Base-by-base conservation (phyloP, 768 basidiomycete species). In the Asterophora parasitica region DNA sequence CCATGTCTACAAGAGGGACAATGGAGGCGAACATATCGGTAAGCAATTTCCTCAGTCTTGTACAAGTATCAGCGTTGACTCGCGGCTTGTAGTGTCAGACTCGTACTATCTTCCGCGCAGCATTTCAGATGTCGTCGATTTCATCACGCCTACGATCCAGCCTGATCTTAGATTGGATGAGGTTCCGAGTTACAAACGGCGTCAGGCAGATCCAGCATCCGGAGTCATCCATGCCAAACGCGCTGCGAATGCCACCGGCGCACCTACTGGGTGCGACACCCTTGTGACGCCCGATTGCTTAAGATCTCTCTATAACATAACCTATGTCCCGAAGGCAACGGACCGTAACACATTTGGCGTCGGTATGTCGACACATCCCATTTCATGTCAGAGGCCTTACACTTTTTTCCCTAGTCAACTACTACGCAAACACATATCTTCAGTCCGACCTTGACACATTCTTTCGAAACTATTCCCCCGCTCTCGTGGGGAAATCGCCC, bases 371-470 rank as follows among this genome's bases (percentile, higher is more conserved):
- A 9, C 23, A 23, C 23, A 23, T 23, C 23, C 3, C 23, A 32
- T 27, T 15, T 20, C 36, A 31, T 30, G 17, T 20, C 30, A 4
- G 4, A 16, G 11, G 15, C n/a, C 13, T 6, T 16, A 13, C n/a
- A n/a, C n/a, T 50, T 23, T 43, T 54, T 7, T 47, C 7, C 13
- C 16, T 46, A 76, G 75, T 74, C 37, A 73, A 73, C 52, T 69
- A 70, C 47, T 70, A 70, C 4, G 67, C 72, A 1, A 66, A 73
- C 42, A 67, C 70, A 23, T 76, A 68, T 54, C 48, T 74, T 5
- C 61, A 65, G 10, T 60, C 60, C 4, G 76, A 78, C 54, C 60
- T 77, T 7, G 72, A 75, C 47, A 41, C 64, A 31, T 78, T 77
- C 57, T 63, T 60, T 28, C 46, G 53, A 13, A 71, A 73, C 49